Evolutionary conservation across 2,329 filamentous ascomycete genomes (phyloP), one percentile per base, ranked within the genome.

Genomic region (Diplocarpon mali): DNA sequence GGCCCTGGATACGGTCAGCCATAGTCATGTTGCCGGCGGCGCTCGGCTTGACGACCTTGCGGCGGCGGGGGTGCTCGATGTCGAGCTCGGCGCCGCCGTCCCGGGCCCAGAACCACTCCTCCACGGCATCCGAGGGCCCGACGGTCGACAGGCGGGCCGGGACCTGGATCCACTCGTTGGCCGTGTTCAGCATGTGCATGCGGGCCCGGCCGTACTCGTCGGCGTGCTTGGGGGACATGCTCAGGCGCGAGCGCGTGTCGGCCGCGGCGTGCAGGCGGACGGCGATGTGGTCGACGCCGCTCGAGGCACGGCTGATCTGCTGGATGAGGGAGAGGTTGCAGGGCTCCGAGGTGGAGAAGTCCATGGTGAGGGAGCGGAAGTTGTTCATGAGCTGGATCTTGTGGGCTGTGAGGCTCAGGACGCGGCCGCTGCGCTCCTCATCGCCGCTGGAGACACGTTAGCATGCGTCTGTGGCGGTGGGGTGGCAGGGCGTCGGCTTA

Each of bases 41-140:
- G 20, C 28, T 27, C 12, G 20, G 4, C 14, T 24, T 16, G 15
- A 10, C 11, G 15, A 35, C 31, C 31, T 35, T 35, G 17, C n/a
- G 13, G 17, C 13, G 17, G 14, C 12, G 5, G 11, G 34, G 34
- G 34, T 14, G 15, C 30, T 17, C 15, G 5, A 35, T 17, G 32
- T 42, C 40, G 16, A 42, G 17, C 34, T 11, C 15, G 6, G 34
- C 34, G 34, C 13, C 17, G 32, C 15, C 16, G 10, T 35, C 40
- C 10, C 17, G 28, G 28, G 34, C 31, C 40, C 40, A 42, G 20
- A 42, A 35, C 40, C 40, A 42, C 40, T 42, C 40, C 40, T 42
- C 32, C 16, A 13, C 17, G 15, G 9, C 16, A 17, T 35, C 40
- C 34, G 31, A 17, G 32, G 40, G 31, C 13, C 15, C 24, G 17